These are phyloP conservation scores for Schwanniomyces vanrijiae DNA, from an alignment of 805 yeast species.

Conservation along the genomic window DNA sequence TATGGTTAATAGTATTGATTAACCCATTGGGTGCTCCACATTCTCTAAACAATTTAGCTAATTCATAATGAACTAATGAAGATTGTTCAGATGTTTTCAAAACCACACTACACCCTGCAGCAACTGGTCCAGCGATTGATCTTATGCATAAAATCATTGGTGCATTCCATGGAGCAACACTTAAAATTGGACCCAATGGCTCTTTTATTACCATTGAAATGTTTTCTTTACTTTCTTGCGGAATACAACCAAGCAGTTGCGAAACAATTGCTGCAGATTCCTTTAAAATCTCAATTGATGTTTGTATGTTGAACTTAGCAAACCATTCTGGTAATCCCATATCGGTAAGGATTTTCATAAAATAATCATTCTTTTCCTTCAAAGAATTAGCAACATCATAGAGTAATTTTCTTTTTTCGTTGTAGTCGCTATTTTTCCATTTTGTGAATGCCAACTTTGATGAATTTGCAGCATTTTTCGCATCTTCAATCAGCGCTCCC, in stretches of 20 bases:
- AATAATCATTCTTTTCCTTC: slow-evolving; percentile 5
- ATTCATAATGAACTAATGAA: slow-evolving; percentile 28
- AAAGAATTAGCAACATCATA: slow-evolving; percentile 14
- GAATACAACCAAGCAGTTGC: slow-evolving; percentile 15
- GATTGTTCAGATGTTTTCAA: slow-evolving; percentile 43
- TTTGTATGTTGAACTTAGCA: slow-evolving; percentile 31
- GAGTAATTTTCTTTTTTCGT: slow-evolving; percentile 19
- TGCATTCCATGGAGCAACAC: slow-evolving; percentile 51
- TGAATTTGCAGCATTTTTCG: background rate
- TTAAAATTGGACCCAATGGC: slow-evolving; percentile 46
- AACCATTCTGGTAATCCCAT: slow-evolving; percentile 38
- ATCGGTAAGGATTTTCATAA: slow-evolving; percentile 18
- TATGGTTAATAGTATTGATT: slow-evolving; percentile 32
- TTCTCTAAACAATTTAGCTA: slow-evolving; percentile 29
- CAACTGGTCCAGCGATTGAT: slow-evolving; percentile 42
- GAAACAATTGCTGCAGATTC: slow-evolving; percentile 24
- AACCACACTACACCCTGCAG: slow-evolving; percentile 50
- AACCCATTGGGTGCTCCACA: slow-evolving; percentile 40
- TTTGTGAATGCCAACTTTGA: slow-evolving; percentile 9
- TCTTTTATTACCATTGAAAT: slow-evolving; percentile 30
- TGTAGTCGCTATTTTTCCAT: slow-evolving; percentile 19
- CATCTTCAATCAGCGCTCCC: background rate
- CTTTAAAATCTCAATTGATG: slow-evolving; percentile 25
- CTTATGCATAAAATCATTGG: slow-evolving; percentile 42
- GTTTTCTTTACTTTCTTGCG: slow-evolving; percentile 11